Conservation (phyloP, 2,329 filamentous ascomycete genomes). For the Bisporella sp. region DNA sequence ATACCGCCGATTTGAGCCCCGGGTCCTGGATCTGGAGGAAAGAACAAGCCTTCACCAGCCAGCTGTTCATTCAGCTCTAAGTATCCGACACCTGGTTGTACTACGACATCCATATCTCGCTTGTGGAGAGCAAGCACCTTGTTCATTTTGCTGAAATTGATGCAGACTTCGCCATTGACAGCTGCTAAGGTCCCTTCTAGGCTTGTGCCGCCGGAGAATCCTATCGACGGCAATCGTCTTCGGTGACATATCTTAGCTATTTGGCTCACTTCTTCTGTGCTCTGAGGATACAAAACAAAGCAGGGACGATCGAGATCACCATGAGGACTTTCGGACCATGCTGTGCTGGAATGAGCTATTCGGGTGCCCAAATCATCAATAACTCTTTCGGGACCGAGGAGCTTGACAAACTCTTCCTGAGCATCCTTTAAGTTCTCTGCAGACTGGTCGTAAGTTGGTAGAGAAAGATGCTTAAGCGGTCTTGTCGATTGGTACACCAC, state of each 20-base stretch:
- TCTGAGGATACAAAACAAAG: not conserved
- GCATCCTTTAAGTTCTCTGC: too few relatives aligned
- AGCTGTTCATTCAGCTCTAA: conserved; percentile 73
- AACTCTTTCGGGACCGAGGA: too few relatives aligned
- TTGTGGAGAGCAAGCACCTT: conserved; percentile 67
- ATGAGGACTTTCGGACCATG: too few relatives aligned
- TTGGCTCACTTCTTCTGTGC: not conserved
- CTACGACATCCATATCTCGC: conserved; percentile 64
- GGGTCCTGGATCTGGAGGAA: conserved; percentile 78
- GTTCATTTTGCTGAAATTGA: conserved; percentile 81
- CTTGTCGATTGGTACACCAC: too few relatives aligned
- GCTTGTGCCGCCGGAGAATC: conserved; percentile 78
- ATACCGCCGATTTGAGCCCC: conserved; percentile 86
- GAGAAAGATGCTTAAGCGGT: too few relatives aligned
- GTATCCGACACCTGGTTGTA: conserved; percentile 79
- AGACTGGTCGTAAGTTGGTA: too few relatives aligned
- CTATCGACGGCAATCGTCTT: conserved; percentile 72
- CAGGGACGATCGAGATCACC: too few relatives aligned
- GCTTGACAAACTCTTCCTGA: too few relatives aligned
- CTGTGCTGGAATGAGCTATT: too few relatives aligned
- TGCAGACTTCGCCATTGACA: conserved; percentile 71
- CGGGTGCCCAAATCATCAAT: too few relatives aligned
- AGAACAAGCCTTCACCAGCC: conserved; percentile 66
- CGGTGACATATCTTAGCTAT: conserved; percentile 81
- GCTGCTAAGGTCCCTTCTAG: conserved; percentile 80